phyloP scores from a whole-genome alignment of 352 stramenopile species.

The Lagenidium sp. region DNA sequence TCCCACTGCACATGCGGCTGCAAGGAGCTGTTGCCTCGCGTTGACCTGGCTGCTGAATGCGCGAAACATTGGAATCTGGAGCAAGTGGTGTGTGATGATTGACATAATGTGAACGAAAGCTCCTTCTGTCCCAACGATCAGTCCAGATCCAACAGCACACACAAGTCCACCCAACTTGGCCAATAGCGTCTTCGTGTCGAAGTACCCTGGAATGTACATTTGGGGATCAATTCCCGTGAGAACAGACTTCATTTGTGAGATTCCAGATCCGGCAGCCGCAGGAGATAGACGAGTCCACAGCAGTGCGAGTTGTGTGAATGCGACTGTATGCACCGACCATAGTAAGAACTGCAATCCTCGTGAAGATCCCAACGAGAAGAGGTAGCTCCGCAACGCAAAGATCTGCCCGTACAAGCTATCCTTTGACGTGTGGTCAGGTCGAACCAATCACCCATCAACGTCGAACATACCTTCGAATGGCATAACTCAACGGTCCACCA shows the following conservation, averaged over 20 bases:
- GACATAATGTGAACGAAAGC: constrained; percentile 97
- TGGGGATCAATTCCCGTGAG: constrained; percentile 74
- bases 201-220: constrained; percentile 79
- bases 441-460: no score
- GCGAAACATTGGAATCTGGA: constrained; percentile 65
- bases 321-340: constrained; percentile 61
- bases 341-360: constrained; percentile 30
- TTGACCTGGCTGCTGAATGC: constrained; percentile 72
- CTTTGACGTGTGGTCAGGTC: no score
- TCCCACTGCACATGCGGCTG: constrained; percentile 87
- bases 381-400: constrained; percentile 23
- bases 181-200: constrained; percentile 75
- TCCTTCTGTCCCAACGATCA: constrained; percentile 97
- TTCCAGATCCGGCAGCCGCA: constrained; percentile 63
- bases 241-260: constrained; percentile 87
- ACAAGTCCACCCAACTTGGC: constrained; percentile 91
- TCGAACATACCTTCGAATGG: constrained; percentile 55
- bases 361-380: constrained; percentile 26
- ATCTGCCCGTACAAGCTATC: constrained; percentile 31
- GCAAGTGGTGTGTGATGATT: constrained; percentile 88
- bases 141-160: constrained; percentile 88
- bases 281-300: constrained; percentile 69
- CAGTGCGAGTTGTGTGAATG: constrained; percentile 54
- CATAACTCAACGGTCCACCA: constrained; percentile 64
- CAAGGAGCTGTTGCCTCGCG: constrained; percentile 81